phyloP scores from a whole-genome alignment of 2,329 filamentous ascomycete genomes.

The Epichloe scottii region DNA sequence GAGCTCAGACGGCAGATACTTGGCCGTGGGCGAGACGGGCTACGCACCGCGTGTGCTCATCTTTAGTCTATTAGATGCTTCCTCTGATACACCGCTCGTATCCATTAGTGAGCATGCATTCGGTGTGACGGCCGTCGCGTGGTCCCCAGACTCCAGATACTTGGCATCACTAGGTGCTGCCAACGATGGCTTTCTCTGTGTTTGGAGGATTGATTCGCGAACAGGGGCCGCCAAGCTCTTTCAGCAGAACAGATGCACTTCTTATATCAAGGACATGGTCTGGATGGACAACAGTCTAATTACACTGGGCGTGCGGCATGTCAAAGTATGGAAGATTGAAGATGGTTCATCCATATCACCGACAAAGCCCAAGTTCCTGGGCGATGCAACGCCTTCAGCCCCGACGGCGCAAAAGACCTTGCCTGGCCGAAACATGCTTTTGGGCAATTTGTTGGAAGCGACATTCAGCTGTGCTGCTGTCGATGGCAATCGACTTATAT shows the following conservation, averaged over 20 bases:
- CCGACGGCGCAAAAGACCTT: slow-evolving; percentile 46
- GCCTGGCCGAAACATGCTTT: slow-evolving; percentile 73
- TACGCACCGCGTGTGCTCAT: slow-evolving; percentile 86
- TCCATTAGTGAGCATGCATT: slow-evolving; percentile 82
- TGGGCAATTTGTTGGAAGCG: slow-evolving; percentile 69
- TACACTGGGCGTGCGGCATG: slow-evolving; percentile 79
- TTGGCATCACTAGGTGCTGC: slow-evolving; percentile 78
- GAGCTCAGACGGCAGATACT: slow-evolving; percentile 72
- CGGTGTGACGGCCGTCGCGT: slow-evolving; percentile 78
- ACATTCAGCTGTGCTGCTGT: slow-evolving; percentile 74
- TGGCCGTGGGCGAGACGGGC: slow-evolving; percentile 91
- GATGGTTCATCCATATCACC: slow-evolving; percentile 49
- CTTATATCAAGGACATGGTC: slow-evolving; percentile 69
- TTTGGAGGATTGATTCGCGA: slow-evolving; percentile 78
- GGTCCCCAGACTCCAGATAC: slow-evolving; percentile 76
- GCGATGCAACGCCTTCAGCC: slow-evolving; percentile 25
- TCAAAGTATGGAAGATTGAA: slow-evolving; percentile 86
- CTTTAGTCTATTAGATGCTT: slow-evolving; percentile 70
- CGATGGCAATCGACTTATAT: slow-evolving; percentile 59
- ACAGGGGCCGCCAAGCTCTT: slow-evolving; percentile 69
- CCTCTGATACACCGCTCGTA: slow-evolving; percentile 70
- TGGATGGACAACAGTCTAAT: slow-evolving; percentile 81
- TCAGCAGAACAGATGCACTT: slow-evolving; percentile 85
- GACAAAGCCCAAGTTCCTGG: slow-evolving; percentile 44
- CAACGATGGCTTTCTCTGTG: slow-evolving; percentile 88